phyloP scores from a whole-genome alignment of 139 green algal species.

The Coelastrella sp. region DNA sequence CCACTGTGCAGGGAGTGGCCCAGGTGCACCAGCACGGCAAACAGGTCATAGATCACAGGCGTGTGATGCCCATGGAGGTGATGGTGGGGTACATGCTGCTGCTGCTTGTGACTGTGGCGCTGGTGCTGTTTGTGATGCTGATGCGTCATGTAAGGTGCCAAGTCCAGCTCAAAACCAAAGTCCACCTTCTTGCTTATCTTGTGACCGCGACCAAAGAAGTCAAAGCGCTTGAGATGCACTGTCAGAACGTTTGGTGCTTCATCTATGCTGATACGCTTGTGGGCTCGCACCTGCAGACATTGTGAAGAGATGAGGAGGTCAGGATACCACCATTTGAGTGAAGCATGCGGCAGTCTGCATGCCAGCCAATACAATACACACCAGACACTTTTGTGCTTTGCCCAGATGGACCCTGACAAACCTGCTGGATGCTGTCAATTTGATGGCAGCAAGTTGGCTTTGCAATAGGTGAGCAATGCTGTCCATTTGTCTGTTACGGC shows the following conservation, averaged over 20 bases:
- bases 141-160: slow-evolving; percentile 79
- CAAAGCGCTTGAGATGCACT: slow-evolving; percentile 93
- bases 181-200: slow-evolving; percentile 79
- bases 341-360: too few relatives aligned
- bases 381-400: too few relatives aligned
- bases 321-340: too few relatives aligned
- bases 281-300: slow-evolving; percentile 67
- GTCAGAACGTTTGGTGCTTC: slow-evolving; percentile 86
- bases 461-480: too few relatives aligned
- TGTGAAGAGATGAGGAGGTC: neutral
- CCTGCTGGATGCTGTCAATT: too few relatives aligned
- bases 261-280: slow-evolving; percentile 88
- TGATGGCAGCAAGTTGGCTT: too few relatives aligned
- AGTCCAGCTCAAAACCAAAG: slow-evolving; percentile 81
- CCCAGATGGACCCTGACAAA: too few relatives aligned
- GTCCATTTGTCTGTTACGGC: too few relatives aligned
- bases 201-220: slow-evolving; percentile 71
- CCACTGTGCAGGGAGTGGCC: slow-evolving; percentile 87
- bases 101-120: slow-evolving; percentile 1
- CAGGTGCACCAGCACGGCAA: slow-evolving; percentile 91
- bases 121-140: slow-evolving; percentile 33
- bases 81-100: neutral
- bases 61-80: neutral
- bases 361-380: too few relatives aligned
- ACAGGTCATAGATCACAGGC: slow-evolving; percentile 83